Percentiles rank a stretch among this genome's conserved stretches.
Evolutionary conservation across 805 yeast genomes (phyloP).

Genomic region (Barnettozyma vustinii): DNA sequence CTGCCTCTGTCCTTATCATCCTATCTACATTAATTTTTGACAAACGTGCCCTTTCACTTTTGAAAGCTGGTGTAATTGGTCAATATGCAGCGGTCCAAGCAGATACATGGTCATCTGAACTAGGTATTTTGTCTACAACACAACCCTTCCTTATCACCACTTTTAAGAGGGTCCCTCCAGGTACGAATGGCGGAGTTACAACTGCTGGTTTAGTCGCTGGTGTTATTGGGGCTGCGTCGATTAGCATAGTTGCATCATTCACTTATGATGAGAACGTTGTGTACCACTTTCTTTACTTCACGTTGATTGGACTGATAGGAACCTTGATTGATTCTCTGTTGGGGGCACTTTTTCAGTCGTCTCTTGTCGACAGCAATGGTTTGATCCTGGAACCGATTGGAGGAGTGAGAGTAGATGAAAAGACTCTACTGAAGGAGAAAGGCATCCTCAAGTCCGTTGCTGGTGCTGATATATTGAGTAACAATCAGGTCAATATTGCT

Average conservation of each 20-base stretch:
- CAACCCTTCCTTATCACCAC: slow-evolving; percentile 37
- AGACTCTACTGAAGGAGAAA: slow-evolving; percentile 14
- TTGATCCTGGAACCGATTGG: slow-evolving; percentile 26
- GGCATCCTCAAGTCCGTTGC: slow-evolving; percentile 24
- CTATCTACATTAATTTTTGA: slow-evolving; percentile 14
- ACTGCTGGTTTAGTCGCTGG: slow-evolving; percentile 33
- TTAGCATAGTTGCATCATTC: slow-evolving; percentile 27
- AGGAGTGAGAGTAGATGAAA: slow-evolving; percentile 30
- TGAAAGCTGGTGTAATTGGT: slow-evolving; percentile 24
- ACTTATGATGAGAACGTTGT: slow-evolving; percentile 16
- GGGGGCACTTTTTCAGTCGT: slow-evolving; percentile 36
- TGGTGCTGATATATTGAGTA: slow-evolving; percentile 33
- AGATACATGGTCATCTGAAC: slow-evolving; percentile 44
- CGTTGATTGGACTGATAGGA: slow-evolving; percentile 32
- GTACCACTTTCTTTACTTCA: slow-evolving; percentile 25
- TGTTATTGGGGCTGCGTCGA: slow-evolving; percentile 29
- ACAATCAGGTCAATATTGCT: slow-evolving; percentile 34
- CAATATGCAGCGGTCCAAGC: slow-evolving; percentile 42
- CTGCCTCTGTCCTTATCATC: slow-evolving; percentile 32
- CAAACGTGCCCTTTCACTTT: slow-evolving; percentile 7
- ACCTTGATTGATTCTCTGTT: slow-evolving; percentile 36
- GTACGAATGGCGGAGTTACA: slow-evolving; percentile 44
- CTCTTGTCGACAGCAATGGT: slow-evolving; percentile 30
- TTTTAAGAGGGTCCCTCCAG: slow-evolving; percentile 36
- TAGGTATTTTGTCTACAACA: slow-evolving; percentile 36